A percentile compares a stretch with the other conserved stretches of the same genome.
Conservation (phyloP, 345 rosid species). For the Pistacia atlantica region DNA sequence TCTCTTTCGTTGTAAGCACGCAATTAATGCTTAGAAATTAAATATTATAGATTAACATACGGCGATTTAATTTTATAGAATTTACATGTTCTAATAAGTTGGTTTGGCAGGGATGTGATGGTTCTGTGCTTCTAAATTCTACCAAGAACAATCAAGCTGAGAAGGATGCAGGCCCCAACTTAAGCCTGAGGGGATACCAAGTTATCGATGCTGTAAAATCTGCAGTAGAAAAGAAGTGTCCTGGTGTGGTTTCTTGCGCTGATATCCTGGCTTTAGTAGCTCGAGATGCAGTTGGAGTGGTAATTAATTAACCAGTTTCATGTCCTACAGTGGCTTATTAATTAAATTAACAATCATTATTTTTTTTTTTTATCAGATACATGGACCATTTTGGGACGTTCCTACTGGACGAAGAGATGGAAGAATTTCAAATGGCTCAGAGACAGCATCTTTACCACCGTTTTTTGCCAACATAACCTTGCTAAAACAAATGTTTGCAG, state of each 20-base stretch:
- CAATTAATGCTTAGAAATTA: too few relatives aligned
- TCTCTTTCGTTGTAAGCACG: too few relatives aligned
- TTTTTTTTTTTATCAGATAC: slow-evolving; percentile 32
- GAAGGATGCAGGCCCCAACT: slow-evolving; percentile 44
- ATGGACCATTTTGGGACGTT: slow-evolving; percentile 63
- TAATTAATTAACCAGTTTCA: slow-evolving; percentile 2
- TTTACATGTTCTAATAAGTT: neutral
- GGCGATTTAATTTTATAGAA: neutral
- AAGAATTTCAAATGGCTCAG: slow-evolving; percentile 37
- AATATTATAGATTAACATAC: too few relatives aligned
- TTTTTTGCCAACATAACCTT: slow-evolving; percentile 34
- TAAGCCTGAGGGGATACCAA: slow-evolving; percentile 46
- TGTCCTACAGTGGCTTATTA: too few relatives aligned
- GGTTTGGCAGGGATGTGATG: slow-evolving; percentile 54
- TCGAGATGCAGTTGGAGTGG: slow-evolving; percentile 44
- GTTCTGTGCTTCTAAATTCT: slow-evolving; percentile 47
- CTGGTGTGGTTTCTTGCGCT: slow-evolving; percentile 40
- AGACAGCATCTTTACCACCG: slow-evolving; percentile 40
- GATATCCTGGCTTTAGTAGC: slow-evolving; percentile 35
- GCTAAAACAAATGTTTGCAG: slow-evolving; percentile 38
- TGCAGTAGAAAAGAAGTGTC: slow-evolving; percentile 33
- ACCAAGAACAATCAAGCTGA: slow-evolving; percentile 38
- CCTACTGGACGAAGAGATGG: slow-evolving; percentile 71
- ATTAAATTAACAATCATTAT: neutral
- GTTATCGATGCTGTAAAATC: slow-evolving; percentile 52